A percentile compares a stretch with the other conserved stretches of the same genome.
Evolutionary conservation across 2,329 filamentous ascomycete species (phyloP).

Genomic region (Fusarium sterilihyphosum): DNA sequence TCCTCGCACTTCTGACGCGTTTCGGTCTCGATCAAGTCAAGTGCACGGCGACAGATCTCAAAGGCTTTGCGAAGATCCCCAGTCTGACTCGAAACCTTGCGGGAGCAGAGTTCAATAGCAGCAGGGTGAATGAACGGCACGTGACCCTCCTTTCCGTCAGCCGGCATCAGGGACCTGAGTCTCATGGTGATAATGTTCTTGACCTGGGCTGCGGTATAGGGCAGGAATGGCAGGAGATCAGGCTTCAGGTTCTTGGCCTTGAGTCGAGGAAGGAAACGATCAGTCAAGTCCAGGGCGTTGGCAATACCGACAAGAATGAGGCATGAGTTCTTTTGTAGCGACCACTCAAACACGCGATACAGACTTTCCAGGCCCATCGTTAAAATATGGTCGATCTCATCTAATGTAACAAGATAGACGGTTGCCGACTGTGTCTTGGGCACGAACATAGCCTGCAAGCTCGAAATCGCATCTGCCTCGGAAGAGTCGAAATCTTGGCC

Average conservation of each 20-base stretch:
- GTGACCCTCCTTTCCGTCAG: constrained; percentile 63
- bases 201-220: constrained; percentile 89
- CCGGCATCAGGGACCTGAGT: constrained; percentile 76
- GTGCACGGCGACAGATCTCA: constrained; percentile 88
- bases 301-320: constrained; percentile 92
- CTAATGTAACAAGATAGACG: constrained; percentile 85
- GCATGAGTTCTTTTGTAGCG: constrained; percentile 80
- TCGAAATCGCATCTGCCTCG: constrained; percentile 73
- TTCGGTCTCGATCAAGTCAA: constrained; percentile 89
- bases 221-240: constrained; percentile 87
- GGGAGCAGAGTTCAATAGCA: constrained; percentile 91
- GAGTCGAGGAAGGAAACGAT: constrained; percentile 91
- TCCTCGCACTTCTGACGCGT: constrained; percentile 78
- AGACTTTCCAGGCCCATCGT: constrained; percentile 88
- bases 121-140: constrained; percentile 93
- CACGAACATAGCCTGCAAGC: constrained; percentile 77
- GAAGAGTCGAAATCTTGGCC: constrained; percentile 66
- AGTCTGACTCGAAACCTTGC: constrained; percentile 93
- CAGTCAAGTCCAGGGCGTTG: constrained; percentile 94
- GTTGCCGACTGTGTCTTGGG: constrained; percentile 64
- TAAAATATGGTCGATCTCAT: constrained; percentile 95
- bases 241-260: constrained; percentile 94
- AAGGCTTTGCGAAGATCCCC: constrained; percentile 96
- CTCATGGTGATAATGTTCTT: constrained; percentile 86
- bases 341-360: constrained; percentile 97